phyloP scores from a whole-genome alignment of 176 grass and related monocot species.

The Rhipidocladum racemiflorum region DNA sequence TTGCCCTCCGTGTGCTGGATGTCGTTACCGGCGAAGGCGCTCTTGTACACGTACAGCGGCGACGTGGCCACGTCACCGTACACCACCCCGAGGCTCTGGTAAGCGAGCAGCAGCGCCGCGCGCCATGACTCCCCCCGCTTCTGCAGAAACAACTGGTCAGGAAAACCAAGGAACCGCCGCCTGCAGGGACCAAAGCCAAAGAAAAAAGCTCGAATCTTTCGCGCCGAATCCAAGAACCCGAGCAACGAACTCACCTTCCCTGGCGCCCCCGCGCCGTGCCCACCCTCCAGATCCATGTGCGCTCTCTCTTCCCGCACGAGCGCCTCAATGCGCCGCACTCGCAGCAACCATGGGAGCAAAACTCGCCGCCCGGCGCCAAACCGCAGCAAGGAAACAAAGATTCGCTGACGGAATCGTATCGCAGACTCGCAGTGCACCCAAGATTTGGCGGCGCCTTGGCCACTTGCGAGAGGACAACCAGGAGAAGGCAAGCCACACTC shows the following conservation, averaged over 20 bases:
- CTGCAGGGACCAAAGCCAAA: not conserved
- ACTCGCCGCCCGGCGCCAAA: not conserved
- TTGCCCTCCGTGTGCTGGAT: slow-evolving; percentile 85
- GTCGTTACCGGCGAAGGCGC: slow-evolving; percentile 78
- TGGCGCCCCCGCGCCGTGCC: slow-evolving; percentile 12
- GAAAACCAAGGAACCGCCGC: slow-evolving; percentile 10
- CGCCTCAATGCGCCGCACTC: slow-evolving; percentile 41
- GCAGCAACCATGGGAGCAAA: slow-evolving; percentile 21
- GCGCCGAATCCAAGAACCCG: not conserved
- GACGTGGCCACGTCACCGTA: slow-evolving; percentile 96
- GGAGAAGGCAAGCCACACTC: slow-evolving; percentile 24
- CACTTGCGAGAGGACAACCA: slow-evolving; percentile 24
- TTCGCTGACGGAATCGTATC: slow-evolving; percentile 2
- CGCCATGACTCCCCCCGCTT: slow-evolving; percentile 67
- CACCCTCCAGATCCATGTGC: slow-evolving; percentile 67
- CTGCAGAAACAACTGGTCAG: not conserved
- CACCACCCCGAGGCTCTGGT: slow-evolving; percentile 94
- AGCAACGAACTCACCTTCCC: slow-evolving; percentile 44
- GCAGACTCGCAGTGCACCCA: slow-evolving; percentile 9
- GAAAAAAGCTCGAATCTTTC: not conserved
- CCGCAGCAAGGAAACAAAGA: slow-evolving; percentile 24
- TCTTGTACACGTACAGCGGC: slow-evolving; percentile 94
- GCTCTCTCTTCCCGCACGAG: not conserved
- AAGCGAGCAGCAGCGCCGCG: slow-evolving; percentile 68
- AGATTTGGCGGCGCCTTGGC: slow-evolving; percentile 41